phyloP scores from a whole-genome alignment of 805 yeast species.

The Metschnikowia henanensis region DNA sequence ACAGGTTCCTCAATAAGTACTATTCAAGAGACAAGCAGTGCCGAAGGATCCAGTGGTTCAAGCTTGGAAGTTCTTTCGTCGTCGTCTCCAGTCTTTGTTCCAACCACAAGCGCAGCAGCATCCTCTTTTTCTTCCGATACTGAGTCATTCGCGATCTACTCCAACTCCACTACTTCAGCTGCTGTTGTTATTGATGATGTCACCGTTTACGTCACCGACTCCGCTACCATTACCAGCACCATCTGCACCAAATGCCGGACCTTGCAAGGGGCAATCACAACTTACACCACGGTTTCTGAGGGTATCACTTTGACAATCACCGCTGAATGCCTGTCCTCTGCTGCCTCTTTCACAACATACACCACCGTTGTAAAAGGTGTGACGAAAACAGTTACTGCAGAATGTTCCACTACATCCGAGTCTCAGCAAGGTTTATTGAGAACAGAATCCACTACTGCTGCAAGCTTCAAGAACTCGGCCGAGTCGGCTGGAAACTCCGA shows the following conservation, averaged over 20 bases:
- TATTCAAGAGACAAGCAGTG: too few relatives aligned
- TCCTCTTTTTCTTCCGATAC: not conserved
- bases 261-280: slow-evolving; percentile 11
- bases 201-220: slow-evolving; percentile 9
- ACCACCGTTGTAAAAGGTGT: slow-evolving; percentile 8
- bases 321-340: slow-evolving; percentile 7
- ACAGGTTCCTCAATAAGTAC: too few relatives aligned
- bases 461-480: not conserved
- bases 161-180: not conserved
- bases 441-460: not conserved
- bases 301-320: slow-evolving; percentile 12
- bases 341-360: slow-evolving; percentile 9
- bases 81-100: not conserved
- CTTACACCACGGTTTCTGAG: slow-evolving; percentile 13
- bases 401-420: not conserved
- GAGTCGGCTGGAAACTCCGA: too few relatives aligned
- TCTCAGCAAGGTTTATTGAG: not conserved
- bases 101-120: not conserved
- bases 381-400: slow-evolving; percentile 1
- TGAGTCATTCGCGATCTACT: not conserved
- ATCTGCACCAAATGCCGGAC: slow-evolving; percentile 15
- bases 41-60: too few relatives aligned
- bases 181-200: slow-evolving; percentile 9
- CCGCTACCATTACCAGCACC: slow-evolving; percentile 10
- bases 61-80: not conserved